Evolutionary conservation across 2,329 filamentous ascomycete species (phyloP).

Genomic region (Pseudogymnoascus sp.): DNA sequence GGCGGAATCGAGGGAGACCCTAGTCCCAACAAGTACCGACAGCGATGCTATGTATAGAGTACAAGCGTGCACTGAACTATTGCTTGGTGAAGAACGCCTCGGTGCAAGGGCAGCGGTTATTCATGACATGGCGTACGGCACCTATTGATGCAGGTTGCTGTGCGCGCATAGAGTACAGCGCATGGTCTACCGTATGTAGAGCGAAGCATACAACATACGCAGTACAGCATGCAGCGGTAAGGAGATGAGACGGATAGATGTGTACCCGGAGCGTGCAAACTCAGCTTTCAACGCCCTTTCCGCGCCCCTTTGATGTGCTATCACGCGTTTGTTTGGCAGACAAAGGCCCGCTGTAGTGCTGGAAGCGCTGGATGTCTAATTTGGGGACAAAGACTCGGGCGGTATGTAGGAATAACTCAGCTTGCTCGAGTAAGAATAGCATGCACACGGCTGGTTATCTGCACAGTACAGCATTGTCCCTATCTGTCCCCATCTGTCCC

Average conservation of each 20-base stretch:
- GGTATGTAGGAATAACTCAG: background rate
- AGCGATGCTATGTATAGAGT: background rate
- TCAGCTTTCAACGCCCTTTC: background rate
- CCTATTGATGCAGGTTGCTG: too few relatives aligned
- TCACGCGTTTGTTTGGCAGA: background rate
- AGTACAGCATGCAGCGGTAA: background rate
- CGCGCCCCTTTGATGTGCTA: background rate
- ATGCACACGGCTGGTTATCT: background rate
- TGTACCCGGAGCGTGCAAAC: background rate
- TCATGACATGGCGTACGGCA: background rate
- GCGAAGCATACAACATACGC: background rate
- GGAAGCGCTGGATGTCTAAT: background rate
- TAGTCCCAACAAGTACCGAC: conserved; percentile 1
- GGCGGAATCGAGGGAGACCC: background rate
- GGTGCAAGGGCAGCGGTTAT: background rate
- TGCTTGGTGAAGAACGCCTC: background rate
- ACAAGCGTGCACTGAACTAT: background rate
- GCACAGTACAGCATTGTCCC: background rate
- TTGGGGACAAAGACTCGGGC: background rate
- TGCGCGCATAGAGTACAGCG: background rate
- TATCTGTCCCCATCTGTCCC: background rate
- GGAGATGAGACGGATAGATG: background rate
- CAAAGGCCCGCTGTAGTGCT: background rate
- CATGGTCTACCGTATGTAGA: background rate
- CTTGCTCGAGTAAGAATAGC: background rate